Evolutionary conservation across 2,329 filamentous ascomycete species (phyloP).

Genomic region (Sphaerostilbella broomeana): DNA sequence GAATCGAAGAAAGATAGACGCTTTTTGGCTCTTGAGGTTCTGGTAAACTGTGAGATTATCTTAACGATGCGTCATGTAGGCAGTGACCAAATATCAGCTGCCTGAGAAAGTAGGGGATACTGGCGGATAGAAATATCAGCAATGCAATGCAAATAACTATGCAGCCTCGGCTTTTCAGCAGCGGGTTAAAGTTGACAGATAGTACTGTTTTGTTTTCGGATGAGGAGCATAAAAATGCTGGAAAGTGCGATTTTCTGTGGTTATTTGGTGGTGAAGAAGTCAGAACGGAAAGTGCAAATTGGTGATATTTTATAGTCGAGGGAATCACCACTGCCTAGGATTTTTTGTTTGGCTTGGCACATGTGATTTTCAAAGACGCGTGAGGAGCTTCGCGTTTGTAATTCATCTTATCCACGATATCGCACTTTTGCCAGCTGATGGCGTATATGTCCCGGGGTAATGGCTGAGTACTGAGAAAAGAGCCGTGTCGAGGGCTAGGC

Average conservation of each 20-base stretch:
- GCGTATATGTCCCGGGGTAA: too few relatives aligned
- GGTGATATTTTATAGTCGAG: neutral
- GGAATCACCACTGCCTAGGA: too few relatives aligned
- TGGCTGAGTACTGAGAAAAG: neutral
- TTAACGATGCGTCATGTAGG: neutral
- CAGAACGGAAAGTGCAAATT: neutral
- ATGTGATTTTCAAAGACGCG: too few relatives aligned
- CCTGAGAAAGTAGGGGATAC: neutral
- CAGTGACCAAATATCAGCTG: neutral
- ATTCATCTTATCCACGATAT: too few relatives aligned
- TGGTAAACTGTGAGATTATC: neutral
- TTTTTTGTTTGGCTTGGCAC: too few relatives aligned
- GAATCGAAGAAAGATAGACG: too few relatives aligned
- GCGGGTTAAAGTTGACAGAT: neutral
- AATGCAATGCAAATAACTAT: neutral
- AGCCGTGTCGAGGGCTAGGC: neutral
- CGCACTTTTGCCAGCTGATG: too few relatives aligned
- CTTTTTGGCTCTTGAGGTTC: too few relatives aligned
- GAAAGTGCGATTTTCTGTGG: neutral
- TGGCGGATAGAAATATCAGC: neutral
- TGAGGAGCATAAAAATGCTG: constrained; percentile 1
- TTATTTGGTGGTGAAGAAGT: neutral
- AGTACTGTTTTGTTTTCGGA: neutral
- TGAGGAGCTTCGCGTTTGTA: too few relatives aligned
- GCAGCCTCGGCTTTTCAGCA: neutral